Conservation (phyloP, 345 rosid species). For the Diplotaxis tenuifolia region DNA sequence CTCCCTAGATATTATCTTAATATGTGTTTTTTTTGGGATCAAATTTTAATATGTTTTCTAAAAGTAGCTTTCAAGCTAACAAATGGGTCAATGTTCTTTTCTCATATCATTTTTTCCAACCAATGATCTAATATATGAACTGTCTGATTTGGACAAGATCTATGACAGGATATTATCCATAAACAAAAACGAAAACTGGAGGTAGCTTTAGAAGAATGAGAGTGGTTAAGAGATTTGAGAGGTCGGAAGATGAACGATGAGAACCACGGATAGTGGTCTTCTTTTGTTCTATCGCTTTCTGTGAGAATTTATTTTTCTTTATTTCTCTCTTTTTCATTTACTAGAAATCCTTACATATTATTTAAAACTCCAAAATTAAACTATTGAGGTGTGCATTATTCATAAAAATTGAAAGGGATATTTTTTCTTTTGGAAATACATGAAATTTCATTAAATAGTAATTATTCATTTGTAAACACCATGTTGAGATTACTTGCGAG, state of each 20-base stretch:
- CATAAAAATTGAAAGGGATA: too few relatives aligned
- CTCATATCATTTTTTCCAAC: constrained; percentile 22
- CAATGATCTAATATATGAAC: constrained; percentile 34
- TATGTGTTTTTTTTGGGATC: too few relatives aligned
- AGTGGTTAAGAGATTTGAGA: constrained; percentile 24
- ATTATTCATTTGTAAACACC: too few relatives aligned
- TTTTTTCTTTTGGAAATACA: too few relatives aligned
- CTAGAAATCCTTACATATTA: too few relatives aligned
- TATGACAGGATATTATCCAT: constrained; percentile 38
- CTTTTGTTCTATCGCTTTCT: too few relatives aligned
- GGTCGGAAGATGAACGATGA: constrained; percentile 11
- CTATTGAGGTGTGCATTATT: too few relatives aligned
- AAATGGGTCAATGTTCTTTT: constrained; percentile 35
- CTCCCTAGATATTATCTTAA: neutral
- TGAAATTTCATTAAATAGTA: too few relatives aligned
- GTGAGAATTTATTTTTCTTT: too few relatives aligned
- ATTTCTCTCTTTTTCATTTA: too few relatives aligned
- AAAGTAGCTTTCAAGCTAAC: constrained; percentile 31
- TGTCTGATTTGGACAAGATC: constrained; percentile 39
- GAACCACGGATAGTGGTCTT: constrained; percentile 38
- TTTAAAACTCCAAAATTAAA: too few relatives aligned
- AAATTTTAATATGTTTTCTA: neutral
- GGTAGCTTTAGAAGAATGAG: constrained; percentile 3
- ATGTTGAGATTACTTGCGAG: too few relatives aligned
- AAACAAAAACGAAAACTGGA: neutral